Evolutionary conservation across 2,329 filamentous ascomycete genomes (phyloP), one percentile per base, ranked within the genome.

Genomic region (Claviceps quebecensis): DNA sequence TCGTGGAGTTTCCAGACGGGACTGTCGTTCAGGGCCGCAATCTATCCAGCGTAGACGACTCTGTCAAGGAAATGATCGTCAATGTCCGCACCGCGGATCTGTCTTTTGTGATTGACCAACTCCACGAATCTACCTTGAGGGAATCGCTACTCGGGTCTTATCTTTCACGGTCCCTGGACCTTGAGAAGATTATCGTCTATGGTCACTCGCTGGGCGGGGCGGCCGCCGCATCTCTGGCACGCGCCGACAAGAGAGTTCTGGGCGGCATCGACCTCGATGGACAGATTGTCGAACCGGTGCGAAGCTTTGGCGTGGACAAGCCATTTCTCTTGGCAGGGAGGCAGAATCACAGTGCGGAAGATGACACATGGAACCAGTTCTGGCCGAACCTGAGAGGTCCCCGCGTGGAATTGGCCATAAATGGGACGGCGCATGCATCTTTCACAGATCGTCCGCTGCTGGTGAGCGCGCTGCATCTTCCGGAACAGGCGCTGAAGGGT

Each of bases 1-100:
- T 72, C 19, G 66, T 77, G 8, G 67, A 74, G 51, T 75, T 72
- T n/a, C 69, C 72, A 0, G 61, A 74, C 51, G 72, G 67, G 4
- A 62, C 62, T 1, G 53, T 67, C 11, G 58, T 65, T 8, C 58
- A 58, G 51, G 53, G 60, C 1, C 26, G 52, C 44, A 17, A 45
- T 26, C 5, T 46, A 8, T 5, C 17, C 16, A 22, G 54, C 34
- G 53, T 57, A 38, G 43, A 40, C 11, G 29, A 52, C 0, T 53
- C 37, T 2, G 52, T 64, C 17, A 45, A 53, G 44, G 58, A 26
- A n/a, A 5, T 26, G 17, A 4, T 47, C 34, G 34, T 46, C 44
- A 11, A 48, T 38, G 50, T 67, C 2, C 65, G 67, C 23, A 61
- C 63, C 1, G 54, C 60, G 2, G 72, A 74, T 29, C 47, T 66